phyloP scores from a whole-genome alignment of 805 yeast genomes.

The Isabelozyma rhagii region DNA sequence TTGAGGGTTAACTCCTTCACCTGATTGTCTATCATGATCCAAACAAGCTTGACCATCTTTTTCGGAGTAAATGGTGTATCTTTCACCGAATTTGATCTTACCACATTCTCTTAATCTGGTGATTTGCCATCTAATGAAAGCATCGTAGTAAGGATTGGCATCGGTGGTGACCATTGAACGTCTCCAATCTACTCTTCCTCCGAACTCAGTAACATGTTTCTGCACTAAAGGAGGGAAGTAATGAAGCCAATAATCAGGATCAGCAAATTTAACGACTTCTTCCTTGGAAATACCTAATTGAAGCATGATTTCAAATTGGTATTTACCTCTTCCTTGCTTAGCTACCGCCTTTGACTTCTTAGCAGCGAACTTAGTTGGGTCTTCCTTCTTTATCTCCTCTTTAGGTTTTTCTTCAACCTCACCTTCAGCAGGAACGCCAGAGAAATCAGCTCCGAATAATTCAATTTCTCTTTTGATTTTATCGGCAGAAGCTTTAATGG shows the following conservation, averaged over 20 bases:
- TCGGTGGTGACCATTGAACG: constrained; percentile 94
- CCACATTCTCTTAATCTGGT: constrained; percentile 78
- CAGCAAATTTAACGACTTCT: constrained; percentile 85
- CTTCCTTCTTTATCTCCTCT: constrained; percentile 48
- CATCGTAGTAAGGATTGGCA: constrained; percentile 90
- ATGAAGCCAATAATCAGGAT: constrained; percentile 85
- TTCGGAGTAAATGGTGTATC: constrained; percentile 95
- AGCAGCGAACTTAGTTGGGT: constrained; percentile 87
- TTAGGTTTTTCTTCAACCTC: constrained; percentile 39
- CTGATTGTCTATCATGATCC: constrained; percentile 97
- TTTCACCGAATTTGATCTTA: constrained; percentile 95
- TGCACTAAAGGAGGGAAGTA: constrained; percentile 90
- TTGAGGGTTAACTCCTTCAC: constrained; percentile 96
- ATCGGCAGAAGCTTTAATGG: constrained; percentile 93
- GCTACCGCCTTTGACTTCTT: constrained; percentile 93
- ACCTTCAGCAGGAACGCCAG: constrained; percentile 61
- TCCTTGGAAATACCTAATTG: constrained; percentile 85
- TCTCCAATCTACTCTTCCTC: constrained; percentile 98
- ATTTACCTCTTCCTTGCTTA: constrained; percentile 90
- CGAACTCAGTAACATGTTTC: constrained; percentile 73
- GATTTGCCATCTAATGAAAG: constrained; percentile 96
- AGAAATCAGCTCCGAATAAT: constrained; percentile 79
- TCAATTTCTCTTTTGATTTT: constrained; percentile 91
- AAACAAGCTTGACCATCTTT: constrained; percentile 99
- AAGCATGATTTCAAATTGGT: constrained; percentile 93